A percentile compares a stretch with the other conserved stretches of the same genome.
These are phyloP conservation scores for Blastobotrys persicus DNA, from an alignment of 1,139 yeast genomes.

Conservation along the genomic window DNA sequence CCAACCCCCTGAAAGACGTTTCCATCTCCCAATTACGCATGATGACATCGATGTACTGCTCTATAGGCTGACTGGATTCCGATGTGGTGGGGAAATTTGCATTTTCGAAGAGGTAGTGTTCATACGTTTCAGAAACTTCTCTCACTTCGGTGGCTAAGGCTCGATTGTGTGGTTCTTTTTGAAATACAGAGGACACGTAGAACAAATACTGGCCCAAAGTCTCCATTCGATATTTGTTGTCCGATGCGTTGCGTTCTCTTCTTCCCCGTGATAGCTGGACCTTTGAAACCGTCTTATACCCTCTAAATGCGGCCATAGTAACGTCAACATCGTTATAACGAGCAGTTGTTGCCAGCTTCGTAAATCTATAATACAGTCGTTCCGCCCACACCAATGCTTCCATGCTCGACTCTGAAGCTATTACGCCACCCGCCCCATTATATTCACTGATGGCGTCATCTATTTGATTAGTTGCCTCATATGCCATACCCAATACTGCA, in stretches of 20 bases:
- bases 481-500: conserved; percentile 31
- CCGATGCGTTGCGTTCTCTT: background rate
- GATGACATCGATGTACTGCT: conserved; percentile 34
- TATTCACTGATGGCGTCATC: conserved; percentile 30
- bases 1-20: conserved; percentile 22
- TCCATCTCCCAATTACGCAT: conserved; percentile 35
- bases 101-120: conserved; percentile 25
- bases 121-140: conserved; percentile 18
- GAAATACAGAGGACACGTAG: conserved; percentile 19
- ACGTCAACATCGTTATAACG: conserved; percentile 18
- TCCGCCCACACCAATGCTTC: conserved; percentile 31
- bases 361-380: conserved; percentile 25
- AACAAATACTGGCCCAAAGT: conserved; percentile 23
- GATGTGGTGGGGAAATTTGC: conserved; percentile 47
- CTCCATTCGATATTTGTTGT: conserved; percentile 10
- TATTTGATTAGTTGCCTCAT: conserved; percentile 24
- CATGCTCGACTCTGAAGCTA: conserved; percentile 15
- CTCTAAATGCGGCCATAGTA: conserved; percentile 25
- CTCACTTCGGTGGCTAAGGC: conserved; percentile 15
- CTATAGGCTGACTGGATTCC: conserved; percentile 38
- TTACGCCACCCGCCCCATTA: conserved; percentile 17
- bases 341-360: conserved; percentile 23
- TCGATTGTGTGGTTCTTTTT: conserved; percentile 16
- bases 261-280: conserved; percentile 8
- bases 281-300: conserved; percentile 23